phyloP scores from a whole-genome alignment of 2,329 filamentous ascomycete species.

The Calonectria hawksworthii region DNA sequence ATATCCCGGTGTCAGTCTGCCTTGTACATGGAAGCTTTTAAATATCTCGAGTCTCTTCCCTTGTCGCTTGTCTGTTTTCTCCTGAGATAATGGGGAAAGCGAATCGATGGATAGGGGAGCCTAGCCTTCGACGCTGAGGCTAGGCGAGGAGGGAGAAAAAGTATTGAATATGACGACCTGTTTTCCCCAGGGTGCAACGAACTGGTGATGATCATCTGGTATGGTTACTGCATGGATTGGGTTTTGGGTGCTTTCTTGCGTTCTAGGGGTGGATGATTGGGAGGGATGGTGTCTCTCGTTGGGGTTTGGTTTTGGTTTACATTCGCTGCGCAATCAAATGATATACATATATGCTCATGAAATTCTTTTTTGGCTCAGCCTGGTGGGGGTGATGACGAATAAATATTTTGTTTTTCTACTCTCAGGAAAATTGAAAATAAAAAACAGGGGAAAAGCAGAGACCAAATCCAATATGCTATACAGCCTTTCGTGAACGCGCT shows the following conservation, averaged over 20 bases:
- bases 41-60: slow-evolving; percentile 24
- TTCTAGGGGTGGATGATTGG: background rate
- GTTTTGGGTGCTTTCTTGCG: background rate
- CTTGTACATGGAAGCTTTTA: slow-evolving; percentile 32
- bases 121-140: background rate
- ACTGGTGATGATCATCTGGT: slow-evolving; percentile 22
- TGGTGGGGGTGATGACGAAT: background rate
- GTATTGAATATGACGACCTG: slow-evolving; percentile 4
- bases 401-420: slow-evolving; percentile 4
- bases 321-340: slow-evolving; percentile 17
- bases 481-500: slow-evolving; percentile 22
- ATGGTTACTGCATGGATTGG: slow-evolving; percentile 15
- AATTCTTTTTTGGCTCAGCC: background rate
- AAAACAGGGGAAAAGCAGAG: background rate
- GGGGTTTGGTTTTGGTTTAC: slow-evolving; percentile 10
- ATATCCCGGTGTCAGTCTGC: slow-evolving; percentile 19
- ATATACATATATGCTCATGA: slow-evolving; percentile 5
- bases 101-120: background rate
- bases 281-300: background rate
- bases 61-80: slow-evolving; percentile 4
- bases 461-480: slow-evolving; percentile 16
- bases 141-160: slow-evolving; percentile 2
- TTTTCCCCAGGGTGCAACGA: slow-evolving; percentile 9
- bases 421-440: slow-evolving; percentile 11
- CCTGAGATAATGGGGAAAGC: background rate